Evolutionary conservation across 768 basidiomycete genomes (phyloP).

Genomic region (Xerocomellus dryophilus): DNA sequence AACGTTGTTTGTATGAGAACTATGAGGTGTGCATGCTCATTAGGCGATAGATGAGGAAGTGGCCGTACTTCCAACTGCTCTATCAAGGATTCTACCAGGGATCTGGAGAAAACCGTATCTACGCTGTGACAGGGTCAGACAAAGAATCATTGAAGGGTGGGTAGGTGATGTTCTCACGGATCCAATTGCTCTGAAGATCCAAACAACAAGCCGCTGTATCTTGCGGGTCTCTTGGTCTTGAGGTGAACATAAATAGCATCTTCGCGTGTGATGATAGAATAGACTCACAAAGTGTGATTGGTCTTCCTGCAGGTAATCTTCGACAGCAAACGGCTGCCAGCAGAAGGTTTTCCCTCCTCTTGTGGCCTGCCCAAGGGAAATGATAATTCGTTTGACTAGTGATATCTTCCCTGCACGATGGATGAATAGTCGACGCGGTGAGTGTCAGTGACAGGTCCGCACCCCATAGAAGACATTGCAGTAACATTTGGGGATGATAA

Average conservation of each 20-base stretch:
- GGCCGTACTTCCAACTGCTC: slow-evolving; percentile 59
- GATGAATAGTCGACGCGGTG: not conserved
- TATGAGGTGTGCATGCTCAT: slow-evolving; percentile 80
- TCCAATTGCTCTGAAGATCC: slow-evolving; percentile 40
- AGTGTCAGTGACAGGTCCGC: slow-evolving; percentile 20
- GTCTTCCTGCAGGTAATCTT: slow-evolving; percentile 36
- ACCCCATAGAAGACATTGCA: slow-evolving; percentile 95
- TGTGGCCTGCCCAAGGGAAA: slow-evolving; percentile 51
- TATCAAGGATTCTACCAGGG: slow-evolving; percentile 58
- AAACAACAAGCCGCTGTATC: slow-evolving; percentile 55
- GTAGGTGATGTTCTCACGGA: slow-evolving; percentile 38
- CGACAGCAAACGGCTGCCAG: slow-evolving; percentile 55
- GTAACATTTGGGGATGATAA: slow-evolving; percentile 89
- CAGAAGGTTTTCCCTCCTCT: slow-evolving; percentile 14
- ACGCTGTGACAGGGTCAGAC: slow-evolving; percentile 32
- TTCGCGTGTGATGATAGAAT: not conserved
- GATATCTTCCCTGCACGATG: slow-evolving; percentile 67
- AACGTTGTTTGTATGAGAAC: slow-evolving; percentile 85
- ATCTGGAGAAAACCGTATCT: slow-evolving; percentile 57
- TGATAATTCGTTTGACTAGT: slow-evolving; percentile 77
- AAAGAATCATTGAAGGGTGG: not conserved
- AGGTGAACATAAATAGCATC: not conserved
- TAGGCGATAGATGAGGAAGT: slow-evolving; percentile 67
- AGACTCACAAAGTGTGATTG: slow-evolving; percentile 20
- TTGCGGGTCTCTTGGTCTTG: slow-evolving; percentile 23